Evolutionary conservation across 805 yeast species (phyloP).

Genomic region (Hanseniaspora valbyensis): DNA sequence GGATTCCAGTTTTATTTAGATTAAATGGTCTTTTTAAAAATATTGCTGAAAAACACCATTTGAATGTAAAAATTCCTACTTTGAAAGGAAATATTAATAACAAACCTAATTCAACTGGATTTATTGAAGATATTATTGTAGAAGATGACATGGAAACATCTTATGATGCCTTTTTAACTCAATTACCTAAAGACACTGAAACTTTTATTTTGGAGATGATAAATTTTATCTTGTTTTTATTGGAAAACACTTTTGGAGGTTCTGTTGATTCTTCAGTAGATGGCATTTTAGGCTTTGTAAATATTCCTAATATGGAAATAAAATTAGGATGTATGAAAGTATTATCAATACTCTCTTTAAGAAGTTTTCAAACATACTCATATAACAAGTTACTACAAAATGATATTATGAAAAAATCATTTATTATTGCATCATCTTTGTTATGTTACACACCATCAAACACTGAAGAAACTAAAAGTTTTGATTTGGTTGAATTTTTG

Average conservation of each 20-base stretch:
- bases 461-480: slow-evolving; percentile 32
- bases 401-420: slow-evolving; percentile 33
- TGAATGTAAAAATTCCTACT: slow-evolving; percentile 22
- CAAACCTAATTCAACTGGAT: not conserved
- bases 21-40: slow-evolving; percentile 57
- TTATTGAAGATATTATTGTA: not conserved
- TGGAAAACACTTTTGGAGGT: slow-evolving; percentile 60
- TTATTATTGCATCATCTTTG: slow-evolving; percentile 37
- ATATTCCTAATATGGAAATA: slow-evolving; percentile 50
- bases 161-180: slow-evolving; percentile 29
- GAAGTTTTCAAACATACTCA: slow-evolving; percentile 33
- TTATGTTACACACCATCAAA: slow-evolving; percentile 24
- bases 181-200: slow-evolving; percentile 39
- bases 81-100: no score
- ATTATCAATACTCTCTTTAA: slow-evolving; percentile 48
- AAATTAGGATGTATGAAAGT: slow-evolving; percentile 51
- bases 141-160: slow-evolving; percentile 26
- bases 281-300: slow-evolving; percentile 46
- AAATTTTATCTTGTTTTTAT: slow-evolving; percentile 48
- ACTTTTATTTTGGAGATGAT: slow-evolving; percentile 40
- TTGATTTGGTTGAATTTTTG: slow-evolving; percentile 30
- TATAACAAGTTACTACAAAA: slow-evolving; percentile 1
- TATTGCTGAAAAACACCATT: slow-evolving; percentile 41
- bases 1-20: slow-evolving; percentile 66
- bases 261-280: slow-evolving; percentile 58